Conservation (phyloP, 2,329 filamentous ascomycete genomes). For the Hymenoscyphus salicellus region DNA sequence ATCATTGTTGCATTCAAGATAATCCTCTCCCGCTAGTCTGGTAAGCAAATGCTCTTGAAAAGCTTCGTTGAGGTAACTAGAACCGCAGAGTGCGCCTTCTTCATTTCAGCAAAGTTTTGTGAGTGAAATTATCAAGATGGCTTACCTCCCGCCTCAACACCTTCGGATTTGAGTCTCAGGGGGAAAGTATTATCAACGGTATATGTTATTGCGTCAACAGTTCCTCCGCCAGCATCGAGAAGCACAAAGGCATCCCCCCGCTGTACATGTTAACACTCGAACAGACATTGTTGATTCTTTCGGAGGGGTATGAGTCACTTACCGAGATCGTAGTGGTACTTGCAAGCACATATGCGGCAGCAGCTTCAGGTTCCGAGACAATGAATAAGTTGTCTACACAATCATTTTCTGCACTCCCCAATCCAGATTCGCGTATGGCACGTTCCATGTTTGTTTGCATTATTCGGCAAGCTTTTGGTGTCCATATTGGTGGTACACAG, state of each 20-base stretch:
- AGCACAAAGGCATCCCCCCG: conserved; percentile 26
- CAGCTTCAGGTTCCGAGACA: conserved; percentile 23
- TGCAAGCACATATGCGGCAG: conserved; percentile 11
- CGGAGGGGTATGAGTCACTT: neutral
- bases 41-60: conserved; percentile 13
- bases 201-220: conserved; percentile 32
- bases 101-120: neutral
- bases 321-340: conserved; percentile 13
- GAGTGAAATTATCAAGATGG: neutral
- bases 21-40: conserved; percentile 13
- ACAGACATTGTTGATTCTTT: neutral
- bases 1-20: conserved; percentile 11
- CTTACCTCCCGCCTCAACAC: conserved; percentile 24
- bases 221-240: conserved; percentile 31
- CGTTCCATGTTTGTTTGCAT: conserved; percentile 21
- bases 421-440: conserved; percentile 9
- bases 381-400: conserved; percentile 29
- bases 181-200: conserved; percentile 23
- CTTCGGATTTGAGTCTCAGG: conserved; percentile 24
- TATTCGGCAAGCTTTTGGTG: conserved; percentile 16
- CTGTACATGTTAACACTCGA: conserved; percentile 7
- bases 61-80: conserved; percentile 22
- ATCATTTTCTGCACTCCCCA: conserved; percentile 13
- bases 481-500: conserved; percentile 20
- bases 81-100: conserved; percentile 14